Conservation (phyloP, 2,329 filamentous ascomycete species). For the Orbilia brochopaga region DNA sequence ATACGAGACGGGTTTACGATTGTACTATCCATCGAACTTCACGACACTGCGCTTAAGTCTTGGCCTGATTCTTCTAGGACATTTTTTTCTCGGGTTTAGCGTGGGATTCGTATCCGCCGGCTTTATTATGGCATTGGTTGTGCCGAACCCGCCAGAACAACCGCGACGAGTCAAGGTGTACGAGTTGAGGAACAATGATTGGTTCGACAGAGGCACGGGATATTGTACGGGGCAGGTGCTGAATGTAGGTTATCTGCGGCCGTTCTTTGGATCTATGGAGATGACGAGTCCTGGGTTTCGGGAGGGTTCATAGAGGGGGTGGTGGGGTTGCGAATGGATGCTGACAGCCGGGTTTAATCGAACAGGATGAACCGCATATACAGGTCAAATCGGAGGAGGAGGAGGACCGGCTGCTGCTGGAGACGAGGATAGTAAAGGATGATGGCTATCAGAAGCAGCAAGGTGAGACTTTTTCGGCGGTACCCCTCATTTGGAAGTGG, state of each 20-base stretch:
- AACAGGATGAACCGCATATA: constrained; percentile 80
- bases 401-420: constrained; percentile 78
- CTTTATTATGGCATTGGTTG: constrained; percentile 54
- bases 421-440: constrained; percentile 88
- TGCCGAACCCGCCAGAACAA: constrained; percentile 59
- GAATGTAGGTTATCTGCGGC: constrained; percentile 71
- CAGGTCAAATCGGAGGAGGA: constrained; percentile 93
- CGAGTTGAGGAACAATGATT: constrained; percentile 97
- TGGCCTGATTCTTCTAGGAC: not conserved
- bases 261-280: constrained; percentile 21
- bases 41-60: not conserved
- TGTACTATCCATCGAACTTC: not conserved
- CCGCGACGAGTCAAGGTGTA: constrained; percentile 88
- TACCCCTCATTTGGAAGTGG: constrained; percentile 53
- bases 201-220: constrained; percentile 96
- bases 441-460: constrained; percentile 99
- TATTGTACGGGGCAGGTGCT: constrained; percentile 83
- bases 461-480: constrained; percentile 64
- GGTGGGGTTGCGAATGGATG: constrained; percentile 4
- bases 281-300: not conserved
- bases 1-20: not conserved
- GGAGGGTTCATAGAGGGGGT: constrained; percentile 39
- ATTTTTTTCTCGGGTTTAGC: not conserved
- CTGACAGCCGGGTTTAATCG: constrained; percentile 8
- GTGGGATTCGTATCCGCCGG: constrained; percentile 5